Percentiles rank a stretch among this genome's conserved stretches.
Evolutionary conservation across 139 green algal species (phyloP).

Genomic region (Tetraselmis chui): DNA sequence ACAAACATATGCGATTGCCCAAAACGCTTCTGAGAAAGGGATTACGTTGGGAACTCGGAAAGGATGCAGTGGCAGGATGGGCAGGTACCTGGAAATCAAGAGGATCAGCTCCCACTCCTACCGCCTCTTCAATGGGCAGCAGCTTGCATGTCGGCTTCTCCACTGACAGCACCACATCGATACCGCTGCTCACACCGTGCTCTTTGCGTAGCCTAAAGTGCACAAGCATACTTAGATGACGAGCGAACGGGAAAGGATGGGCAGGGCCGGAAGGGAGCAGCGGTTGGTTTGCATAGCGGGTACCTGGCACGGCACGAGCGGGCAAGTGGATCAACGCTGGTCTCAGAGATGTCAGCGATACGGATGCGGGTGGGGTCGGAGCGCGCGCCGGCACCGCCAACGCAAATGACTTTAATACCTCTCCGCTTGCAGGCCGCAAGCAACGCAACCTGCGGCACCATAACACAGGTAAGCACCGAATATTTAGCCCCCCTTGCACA

Average conservation of each 20-base stretch:
- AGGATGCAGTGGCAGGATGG: too few relatives aligned
- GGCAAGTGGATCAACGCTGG: constrained; percentile 70
- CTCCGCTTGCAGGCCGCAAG: constrained; percentile 72
- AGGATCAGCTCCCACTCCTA: constrained; percentile 27
- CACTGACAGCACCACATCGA: constrained; percentile 78
- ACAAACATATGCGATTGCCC: too few relatives aligned
- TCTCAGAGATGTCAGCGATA: constrained; percentile 81
- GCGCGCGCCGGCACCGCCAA: constrained; percentile 80
- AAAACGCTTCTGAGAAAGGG: too few relatives aligned
- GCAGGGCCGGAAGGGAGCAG: too few relatives aligned
- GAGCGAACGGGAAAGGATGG: too few relatives aligned
- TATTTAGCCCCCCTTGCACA: too few relatives aligned
- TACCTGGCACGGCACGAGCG: constrained; percentile 65
- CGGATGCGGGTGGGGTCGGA: constrained; percentile 87
- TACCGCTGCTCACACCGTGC: constrained; percentile 53
- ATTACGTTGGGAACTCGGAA: too few relatives aligned
- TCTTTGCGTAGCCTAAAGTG: constrained; percentile 48
- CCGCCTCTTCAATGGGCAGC: constrained; percentile 39
- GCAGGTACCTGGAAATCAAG: constrained; percentile 70
- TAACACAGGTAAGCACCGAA: too few relatives aligned
- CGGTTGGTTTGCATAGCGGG: too few relatives aligned
- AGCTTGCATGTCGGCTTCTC: constrained; percentile 77
- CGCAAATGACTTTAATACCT: constrained; percentile 70
- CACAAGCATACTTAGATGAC: too few relatives aligned
- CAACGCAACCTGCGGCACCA: constrained; percentile 67